Evolutionary conservation across 1,284 basidiomycete species (phyloP).

Genomic region (Cutaneotrichosporon cyanovorans): DNA sequence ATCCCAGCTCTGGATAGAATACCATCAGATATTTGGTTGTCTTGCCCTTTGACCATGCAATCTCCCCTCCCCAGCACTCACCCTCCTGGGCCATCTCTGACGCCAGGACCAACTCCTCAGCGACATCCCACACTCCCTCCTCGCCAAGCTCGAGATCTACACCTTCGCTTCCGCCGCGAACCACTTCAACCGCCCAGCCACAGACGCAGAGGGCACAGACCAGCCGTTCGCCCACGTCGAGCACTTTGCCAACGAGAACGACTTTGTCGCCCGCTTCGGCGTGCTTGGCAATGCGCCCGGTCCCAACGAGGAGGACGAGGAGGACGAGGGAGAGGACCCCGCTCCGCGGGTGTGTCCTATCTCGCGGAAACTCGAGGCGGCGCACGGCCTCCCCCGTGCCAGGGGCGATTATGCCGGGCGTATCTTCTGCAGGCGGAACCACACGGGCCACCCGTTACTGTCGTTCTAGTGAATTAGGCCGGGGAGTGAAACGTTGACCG

Average conservation of each 20-base stretch:
- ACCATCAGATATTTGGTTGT: not conserved
- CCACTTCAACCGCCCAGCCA: slow-evolving; percentile 25
- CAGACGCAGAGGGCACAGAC: not conserved
- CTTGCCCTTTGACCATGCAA: no score
- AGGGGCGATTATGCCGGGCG: slow-evolving; percentile 27
- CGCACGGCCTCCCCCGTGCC: slow-evolving; percentile 7
- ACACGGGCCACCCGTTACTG: slow-evolving; percentile 27
- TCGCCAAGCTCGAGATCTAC: slow-evolving; percentile 36
- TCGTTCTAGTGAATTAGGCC: slow-evolving; percentile 18
- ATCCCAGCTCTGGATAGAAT: not conserved
- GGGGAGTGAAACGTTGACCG: no score
- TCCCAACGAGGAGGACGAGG: not conserved
- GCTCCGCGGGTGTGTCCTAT: not conserved
- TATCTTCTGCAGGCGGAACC: slow-evolving; percentile 23
- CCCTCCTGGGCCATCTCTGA: not conserved
- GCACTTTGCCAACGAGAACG: slow-evolving; percentile 33
- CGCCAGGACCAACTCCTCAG: slow-evolving; percentile 1
- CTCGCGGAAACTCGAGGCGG: not conserved
- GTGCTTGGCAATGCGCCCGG: slow-evolving; percentile 6
- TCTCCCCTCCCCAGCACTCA: not conserved
- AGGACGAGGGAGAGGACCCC: not conserved
- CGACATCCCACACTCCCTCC: slow-evolving; percentile 20
- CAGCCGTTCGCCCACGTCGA: slow-evolving; percentile 23
- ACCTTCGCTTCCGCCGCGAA: slow-evolving; percentile 37
- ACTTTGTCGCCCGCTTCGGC: slow-evolving; percentile 31